Conservation (phyloP, 257 asterid species). For the Gentiana dahurica region DNA sequence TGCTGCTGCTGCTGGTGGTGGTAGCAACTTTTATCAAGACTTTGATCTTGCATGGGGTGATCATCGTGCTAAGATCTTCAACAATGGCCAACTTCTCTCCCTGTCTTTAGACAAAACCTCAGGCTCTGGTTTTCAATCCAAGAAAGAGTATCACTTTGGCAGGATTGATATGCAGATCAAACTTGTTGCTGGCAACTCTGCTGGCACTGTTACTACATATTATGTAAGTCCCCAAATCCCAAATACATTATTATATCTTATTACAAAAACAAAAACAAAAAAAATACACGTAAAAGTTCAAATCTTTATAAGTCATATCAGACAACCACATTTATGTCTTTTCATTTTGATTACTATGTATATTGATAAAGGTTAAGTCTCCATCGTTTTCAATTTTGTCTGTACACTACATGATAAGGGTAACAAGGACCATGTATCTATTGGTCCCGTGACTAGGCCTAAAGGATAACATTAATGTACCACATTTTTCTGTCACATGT, state of each 20-base stretch:
- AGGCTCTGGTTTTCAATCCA: constrained; percentile 25
- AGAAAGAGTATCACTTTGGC: constrained; percentile 20
- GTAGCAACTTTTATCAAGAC: constrained; percentile 15
- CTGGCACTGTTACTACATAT: constrained; percentile 25
- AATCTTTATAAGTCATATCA: no score
- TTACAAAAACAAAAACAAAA: no score
- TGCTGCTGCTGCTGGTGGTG: constrained; percentile 5
- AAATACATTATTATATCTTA: no score
- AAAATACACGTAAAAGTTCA: no score
- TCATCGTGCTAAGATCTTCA: constrained; percentile 17
- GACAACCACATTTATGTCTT: no score
- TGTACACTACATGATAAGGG: neutral
- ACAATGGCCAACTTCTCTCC: constrained; percentile 18
- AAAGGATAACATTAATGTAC: no score
- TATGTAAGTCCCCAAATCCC: constrained; percentile 12
- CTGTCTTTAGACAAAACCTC: constrained; percentile 19
- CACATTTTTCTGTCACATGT: neutral
- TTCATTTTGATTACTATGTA: no score
- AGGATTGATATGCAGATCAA: constrained; percentile 28
- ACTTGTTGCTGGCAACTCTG: constrained; percentile 28
- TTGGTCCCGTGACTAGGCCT: no score
- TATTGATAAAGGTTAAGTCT: neutral
- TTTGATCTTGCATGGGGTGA: constrained; percentile 22
- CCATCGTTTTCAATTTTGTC: neutral
- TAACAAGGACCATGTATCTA: neutral